A percentile compares a stretch with the other conserved stretches of the same genome.
phyloP scores from a whole-genome alignment of 345 rosid genomes.

The Kernera saxatilis region DNA sequence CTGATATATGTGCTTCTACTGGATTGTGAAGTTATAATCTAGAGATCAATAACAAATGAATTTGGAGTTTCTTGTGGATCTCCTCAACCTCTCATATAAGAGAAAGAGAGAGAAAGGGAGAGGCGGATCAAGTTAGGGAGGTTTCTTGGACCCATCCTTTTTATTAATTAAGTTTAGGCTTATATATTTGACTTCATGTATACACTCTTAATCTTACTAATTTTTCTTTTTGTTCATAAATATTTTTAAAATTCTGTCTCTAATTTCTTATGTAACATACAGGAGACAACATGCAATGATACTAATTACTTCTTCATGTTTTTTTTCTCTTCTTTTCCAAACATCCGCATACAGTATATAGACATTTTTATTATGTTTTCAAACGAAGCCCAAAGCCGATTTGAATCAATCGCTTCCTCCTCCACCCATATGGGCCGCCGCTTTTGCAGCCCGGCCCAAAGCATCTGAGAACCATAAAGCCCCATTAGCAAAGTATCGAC shows the following conservation, averaged over 20 bases:
- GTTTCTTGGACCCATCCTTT: constrained; percentile 31
- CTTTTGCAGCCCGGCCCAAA: constrained; percentile 59
- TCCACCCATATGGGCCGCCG: constrained; percentile 62
- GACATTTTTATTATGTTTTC: not conserved
- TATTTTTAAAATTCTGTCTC: not conserved
- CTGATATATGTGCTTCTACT: not conserved
- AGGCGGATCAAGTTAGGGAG: constrained; percentile 13
- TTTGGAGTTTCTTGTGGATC: constrained; percentile 31
- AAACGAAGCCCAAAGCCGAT: not conserved
- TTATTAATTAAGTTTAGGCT: not conserved
- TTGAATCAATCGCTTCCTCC: constrained; percentile 34
- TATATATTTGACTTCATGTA: not conserved
- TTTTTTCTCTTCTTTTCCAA: not conserved
- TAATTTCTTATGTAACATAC: not conserved
- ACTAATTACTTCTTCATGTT: not conserved
- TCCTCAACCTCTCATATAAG: constrained; percentile 28
- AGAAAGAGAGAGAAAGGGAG: not conserved
- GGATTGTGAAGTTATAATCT: not conserved
- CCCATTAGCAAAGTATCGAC: constrained; percentile 76
- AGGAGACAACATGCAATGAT: not conserved
- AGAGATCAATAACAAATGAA: not conserved
- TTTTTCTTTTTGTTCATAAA: not conserved
- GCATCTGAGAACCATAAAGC: constrained; percentile 76
- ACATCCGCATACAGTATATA: not conserved
- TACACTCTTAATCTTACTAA: not conserved